Base-by-base conservation (phyloP, 495 filamentous ascomycete species). In the Hypoxylon cercidicola region DNA sequence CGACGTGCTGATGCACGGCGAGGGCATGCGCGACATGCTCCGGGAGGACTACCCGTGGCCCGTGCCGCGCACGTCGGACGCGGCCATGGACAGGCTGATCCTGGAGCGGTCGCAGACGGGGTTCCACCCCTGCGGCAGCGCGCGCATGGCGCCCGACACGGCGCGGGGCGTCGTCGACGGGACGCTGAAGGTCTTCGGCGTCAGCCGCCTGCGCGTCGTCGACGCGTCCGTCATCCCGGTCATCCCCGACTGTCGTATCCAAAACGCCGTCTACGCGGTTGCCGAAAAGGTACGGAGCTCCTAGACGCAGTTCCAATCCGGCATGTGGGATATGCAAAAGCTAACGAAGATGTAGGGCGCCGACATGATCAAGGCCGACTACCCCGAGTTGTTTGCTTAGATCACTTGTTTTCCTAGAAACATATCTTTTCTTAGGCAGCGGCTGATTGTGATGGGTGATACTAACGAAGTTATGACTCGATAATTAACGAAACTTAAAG, bases 41-140 rank as follows among this genome's bases (percentile, higher is more conserved):
- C 71, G 66, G 3, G 76, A 68, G 21, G 83, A 87, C 53, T 87
- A 82, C 66, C 86, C 85, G 5, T 88, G 83, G 84, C 70, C 77
- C n/a, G 86, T 88, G 84, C 85, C 85, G 4, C 74, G 81, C 3
- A 57, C 79, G 8, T 80, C 77, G 2, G 84, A 88, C 53, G 81
- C 81, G 53, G 81, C 77, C 5, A 87, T 88, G 85, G 80, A 84
- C 48, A 84, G 78, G 57, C 68, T 79, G 43, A 82, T 88, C 47
- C 69, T 88, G 55, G 84, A 87, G 64, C 76, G 85, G 16, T 79
- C 74, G 39, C 84, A 87, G 73, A 88, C 85, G 47, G 84, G 80
- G 10, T 87, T 85, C 75, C 84, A 85, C 66, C 85, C 85, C 16
- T 87, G 82, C 50, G 85, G 86, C 35, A 84, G 80, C 13, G 69